Conservation (phyloP, 345 rosid genomes). For the Melaleuca quinquenervia region DNA sequence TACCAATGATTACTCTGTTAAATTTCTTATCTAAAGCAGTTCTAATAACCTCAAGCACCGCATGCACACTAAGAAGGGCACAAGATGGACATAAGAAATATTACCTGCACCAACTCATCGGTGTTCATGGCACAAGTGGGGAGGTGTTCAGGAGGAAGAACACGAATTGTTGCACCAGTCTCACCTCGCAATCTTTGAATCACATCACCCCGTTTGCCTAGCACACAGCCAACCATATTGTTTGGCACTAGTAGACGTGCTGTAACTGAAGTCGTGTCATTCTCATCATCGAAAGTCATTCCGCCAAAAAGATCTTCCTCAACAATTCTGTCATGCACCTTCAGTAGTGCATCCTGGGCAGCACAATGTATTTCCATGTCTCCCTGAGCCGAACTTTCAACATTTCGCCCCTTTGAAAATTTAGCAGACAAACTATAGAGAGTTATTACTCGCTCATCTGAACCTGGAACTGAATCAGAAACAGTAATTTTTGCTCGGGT, state of each 20-base stretch:
- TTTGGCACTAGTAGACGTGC: slow-evolving; percentile 45
- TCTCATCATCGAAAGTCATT: slow-evolving; percentile 25
- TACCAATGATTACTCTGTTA: not conserved
- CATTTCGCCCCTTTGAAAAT: slow-evolving; percentile 4
- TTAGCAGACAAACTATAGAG: slow-evolving; percentile 33
- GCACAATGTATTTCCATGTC: slow-evolving; percentile 32
- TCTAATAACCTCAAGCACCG: not conserved
- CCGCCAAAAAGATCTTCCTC: slow-evolving; percentile 42
- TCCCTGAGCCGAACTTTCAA: slow-evolving; percentile 11
- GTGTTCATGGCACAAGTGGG: slow-evolving; percentile 41
- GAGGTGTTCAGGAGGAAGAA: slow-evolving; percentile 40
- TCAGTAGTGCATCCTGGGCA: slow-evolving; percentile 56
- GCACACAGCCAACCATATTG: slow-evolving; percentile 46
- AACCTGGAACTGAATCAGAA: slow-evolving; percentile 42
- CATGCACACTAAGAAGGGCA: not conserved
- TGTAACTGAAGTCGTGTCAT: slow-evolving; percentile 18
- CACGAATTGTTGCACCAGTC: slow-evolving; percentile 44
- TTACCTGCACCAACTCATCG: slow-evolving; percentile 61
- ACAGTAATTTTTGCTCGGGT: slow-evolving; percentile 44
- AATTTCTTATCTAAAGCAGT: not conserved
- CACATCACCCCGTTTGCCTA: slow-evolving; percentile 52
- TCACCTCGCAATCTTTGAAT: slow-evolving; percentile 44
- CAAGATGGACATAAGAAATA: not conserved
- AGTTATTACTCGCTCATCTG: slow-evolving; percentile 49
- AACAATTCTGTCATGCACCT: slow-evolving; percentile 38